Conservation (phyloP, 225 moss, liverwort and hornwort genomes). For the Takakia lepidozioides region DNA sequence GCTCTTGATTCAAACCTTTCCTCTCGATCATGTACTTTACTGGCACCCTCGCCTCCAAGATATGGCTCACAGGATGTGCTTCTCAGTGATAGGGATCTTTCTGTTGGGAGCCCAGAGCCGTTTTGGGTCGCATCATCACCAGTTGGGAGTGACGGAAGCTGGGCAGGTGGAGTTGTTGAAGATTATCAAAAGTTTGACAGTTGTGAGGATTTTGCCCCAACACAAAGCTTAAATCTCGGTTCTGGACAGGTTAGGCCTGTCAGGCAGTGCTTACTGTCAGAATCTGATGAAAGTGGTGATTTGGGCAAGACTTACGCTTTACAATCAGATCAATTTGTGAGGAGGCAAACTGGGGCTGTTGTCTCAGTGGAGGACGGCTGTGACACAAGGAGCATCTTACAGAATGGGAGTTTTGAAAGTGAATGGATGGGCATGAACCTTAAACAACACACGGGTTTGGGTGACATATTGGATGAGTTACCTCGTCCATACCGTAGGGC, state of each 20-base stretch:
- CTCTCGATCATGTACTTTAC: too few relatives aligned
- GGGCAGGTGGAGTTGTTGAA: constrained; percentile 18
- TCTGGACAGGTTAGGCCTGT: constrained; percentile 12
- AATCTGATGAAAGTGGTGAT: constrained; percentile 3
- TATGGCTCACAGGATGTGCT: constrained; percentile 13
- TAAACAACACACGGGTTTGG: too few relatives aligned
- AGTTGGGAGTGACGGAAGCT: constrained; percentile 39
- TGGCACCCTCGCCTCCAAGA: constrained; percentile 6
- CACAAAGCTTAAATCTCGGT: constrained; percentile 9
- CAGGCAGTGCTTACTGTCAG: constrained; percentile 11
- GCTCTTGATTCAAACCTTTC: too few relatives aligned
- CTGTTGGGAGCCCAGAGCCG: constrained; percentile 11
- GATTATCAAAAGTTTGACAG: constrained; percentile 13
- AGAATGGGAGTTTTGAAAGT: too few relatives aligned
- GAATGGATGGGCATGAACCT: too few relatives aligned
- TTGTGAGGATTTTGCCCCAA: constrained; percentile 11
- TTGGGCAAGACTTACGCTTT: not conserved
- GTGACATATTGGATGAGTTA: too few relatives aligned
- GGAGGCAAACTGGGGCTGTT: constrained; percentile 16
- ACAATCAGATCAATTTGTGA: constrained; percentile 10
- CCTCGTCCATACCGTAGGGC: too few relatives aligned
- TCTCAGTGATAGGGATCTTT: too few relatives aligned
- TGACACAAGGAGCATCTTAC: constrained; percentile 1
- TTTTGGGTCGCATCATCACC: constrained; percentile 32
- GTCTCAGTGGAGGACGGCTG: constrained; percentile 13